A percentile compares a stretch with the other conserved stretches of the same genome.
Evolutionary conservation across 129 eudicot genomes (phyloP).

Genomic region (Arctium lappa): DNA sequence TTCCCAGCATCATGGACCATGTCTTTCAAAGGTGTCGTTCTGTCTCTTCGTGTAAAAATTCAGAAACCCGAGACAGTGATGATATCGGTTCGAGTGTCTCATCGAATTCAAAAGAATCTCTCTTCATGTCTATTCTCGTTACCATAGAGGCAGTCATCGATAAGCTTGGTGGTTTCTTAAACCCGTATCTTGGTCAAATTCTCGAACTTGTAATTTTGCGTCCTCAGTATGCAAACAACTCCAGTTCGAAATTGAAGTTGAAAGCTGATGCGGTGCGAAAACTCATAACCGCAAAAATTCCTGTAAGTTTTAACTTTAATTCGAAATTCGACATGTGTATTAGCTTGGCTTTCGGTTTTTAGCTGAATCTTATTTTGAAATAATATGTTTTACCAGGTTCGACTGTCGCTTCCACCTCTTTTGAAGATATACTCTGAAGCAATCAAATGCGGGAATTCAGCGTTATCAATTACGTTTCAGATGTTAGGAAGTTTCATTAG

Average conservation of each 20-base stretch:
- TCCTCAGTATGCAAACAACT: constrained; percentile 38
- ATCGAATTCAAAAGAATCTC: constrained; percentile 40
- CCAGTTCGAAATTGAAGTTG: constrained; percentile 48
- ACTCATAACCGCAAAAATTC: constrained; percentile 62
- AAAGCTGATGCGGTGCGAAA: constrained; percentile 73
- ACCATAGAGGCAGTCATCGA: constrained; percentile 72
- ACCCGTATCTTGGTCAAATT: constrained; percentile 72
- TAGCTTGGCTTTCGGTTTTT: not conserved
- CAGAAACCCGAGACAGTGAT: constrained; percentile 9
- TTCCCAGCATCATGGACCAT: constrained; percentile 73
- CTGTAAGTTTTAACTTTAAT: constrained; percentile 48
- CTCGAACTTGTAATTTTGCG: constrained; percentile 63
- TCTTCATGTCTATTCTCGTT: constrained; percentile 52
- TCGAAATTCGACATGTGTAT: not conserved
- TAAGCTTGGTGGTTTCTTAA: constrained; percentile 83
- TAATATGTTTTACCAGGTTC: constrained; percentile 47
- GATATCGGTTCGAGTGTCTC: constrained; percentile 11
- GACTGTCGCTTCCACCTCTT: constrained; percentile 67
- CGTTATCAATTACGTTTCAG: constrained; percentile 62
- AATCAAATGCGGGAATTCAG: constrained; percentile 54
- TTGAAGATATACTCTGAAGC: constrained; percentile 62
- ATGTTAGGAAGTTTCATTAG: constrained; percentile 61
- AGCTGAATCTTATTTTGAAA: not conserved
- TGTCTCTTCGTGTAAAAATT: constrained; percentile 25
- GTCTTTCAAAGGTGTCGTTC: constrained; percentile 44